Evolutionary conservation across 495 filamentous ascomycete genomes (phyloP).

Genomic region (Trichoderma virens): DNA sequence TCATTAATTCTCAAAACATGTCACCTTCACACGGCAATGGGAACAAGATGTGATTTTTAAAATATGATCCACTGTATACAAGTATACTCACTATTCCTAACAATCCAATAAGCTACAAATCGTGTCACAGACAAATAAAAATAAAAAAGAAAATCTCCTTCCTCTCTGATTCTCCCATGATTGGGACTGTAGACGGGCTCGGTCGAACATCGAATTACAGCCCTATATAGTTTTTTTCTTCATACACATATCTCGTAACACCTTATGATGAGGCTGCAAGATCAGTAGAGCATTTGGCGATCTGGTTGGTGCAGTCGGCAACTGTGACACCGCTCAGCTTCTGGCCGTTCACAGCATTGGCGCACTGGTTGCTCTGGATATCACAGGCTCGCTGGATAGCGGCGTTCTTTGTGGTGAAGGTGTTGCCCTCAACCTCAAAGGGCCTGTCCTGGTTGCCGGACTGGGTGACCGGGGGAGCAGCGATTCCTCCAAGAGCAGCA

Average conservation of each 20-base stretch:
- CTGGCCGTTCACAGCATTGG: constrained; percentile 36
- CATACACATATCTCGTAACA: background rate
- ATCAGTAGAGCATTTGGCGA: constrained; percentile 21
- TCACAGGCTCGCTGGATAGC: constrained; percentile 35
- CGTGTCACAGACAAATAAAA: constrained; percentile 5
- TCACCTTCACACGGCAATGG: background rate
- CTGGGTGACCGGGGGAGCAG: constrained; percentile 28
- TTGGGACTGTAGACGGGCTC: background rate
- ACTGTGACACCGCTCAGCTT: constrained; percentile 23
- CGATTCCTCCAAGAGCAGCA: constrained; percentile 25
- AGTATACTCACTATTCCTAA: constrained; percentile 9
- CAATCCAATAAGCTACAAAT: constrained; percentile 9
- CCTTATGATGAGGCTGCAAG: constrained; percentile 7
- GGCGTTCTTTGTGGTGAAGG: constrained; percentile 36
- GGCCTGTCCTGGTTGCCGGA: constrained; percentile 36
- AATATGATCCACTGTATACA: constrained; percentile 7
- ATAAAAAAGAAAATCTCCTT: constrained; percentile 4
- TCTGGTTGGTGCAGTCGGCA: constrained; percentile 38
- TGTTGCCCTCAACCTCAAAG: constrained; percentile 44
- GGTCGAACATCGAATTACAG: background rate
- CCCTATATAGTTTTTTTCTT: background rate
- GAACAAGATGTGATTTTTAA: background rate
- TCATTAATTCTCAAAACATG: background rate
- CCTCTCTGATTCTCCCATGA: background rate
- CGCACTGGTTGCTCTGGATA: constrained; percentile 46